A percentile compares a stretch with the other conserved stretches of the same genome.
phyloP scores from a whole-genome alignment of 139 green algal genomes.

The Astrephomene gubernaculifera region DNA sequence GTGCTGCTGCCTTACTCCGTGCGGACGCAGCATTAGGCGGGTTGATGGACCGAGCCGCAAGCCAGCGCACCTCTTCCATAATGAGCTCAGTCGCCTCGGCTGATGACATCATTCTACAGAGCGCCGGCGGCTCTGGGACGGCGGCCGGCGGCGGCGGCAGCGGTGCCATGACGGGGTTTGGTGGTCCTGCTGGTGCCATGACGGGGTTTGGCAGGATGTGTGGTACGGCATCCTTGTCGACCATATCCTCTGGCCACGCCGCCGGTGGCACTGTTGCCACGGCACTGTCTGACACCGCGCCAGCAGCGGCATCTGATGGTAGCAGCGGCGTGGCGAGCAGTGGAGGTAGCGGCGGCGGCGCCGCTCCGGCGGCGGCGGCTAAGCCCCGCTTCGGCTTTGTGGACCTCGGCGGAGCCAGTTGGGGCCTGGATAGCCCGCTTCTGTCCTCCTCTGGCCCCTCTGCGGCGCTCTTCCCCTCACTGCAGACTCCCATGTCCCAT shows the following conservation, averaged over 20 bases:
- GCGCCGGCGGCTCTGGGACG: background rate
- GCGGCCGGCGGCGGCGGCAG: background rate
- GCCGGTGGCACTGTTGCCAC: too few relatives aligned
- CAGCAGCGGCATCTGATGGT: background rate
- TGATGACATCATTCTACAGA: conserved; percentile 33
- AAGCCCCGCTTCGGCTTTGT: conserved; percentile 47
- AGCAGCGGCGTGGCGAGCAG: background rate
- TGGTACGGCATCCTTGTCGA: background rate
- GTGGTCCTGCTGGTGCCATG: background rate
- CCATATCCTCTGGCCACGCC: conserved; percentile 2
- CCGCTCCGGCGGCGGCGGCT: background rate
- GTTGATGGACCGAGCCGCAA: background rate
- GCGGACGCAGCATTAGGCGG: background rate
- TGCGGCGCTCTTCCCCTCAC: conserved; percentile 8
- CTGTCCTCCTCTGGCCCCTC: too few relatives aligned
- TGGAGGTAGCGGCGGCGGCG: background rate
- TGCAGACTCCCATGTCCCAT: background rate
- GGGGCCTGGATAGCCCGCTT: conserved; percentile 41
- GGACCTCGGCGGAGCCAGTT: conserved; percentile 42
- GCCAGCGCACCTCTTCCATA: conserved; percentile 34
- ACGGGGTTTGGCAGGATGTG: background rate
- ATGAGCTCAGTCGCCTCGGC: conserved; percentile 30
- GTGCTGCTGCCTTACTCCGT: background rate
- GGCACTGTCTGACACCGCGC: too few relatives aligned
- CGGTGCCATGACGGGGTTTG: background rate